Conservation (phyloP, 352 stramenopile genomes). For the Pythium aquatile region DNA sequence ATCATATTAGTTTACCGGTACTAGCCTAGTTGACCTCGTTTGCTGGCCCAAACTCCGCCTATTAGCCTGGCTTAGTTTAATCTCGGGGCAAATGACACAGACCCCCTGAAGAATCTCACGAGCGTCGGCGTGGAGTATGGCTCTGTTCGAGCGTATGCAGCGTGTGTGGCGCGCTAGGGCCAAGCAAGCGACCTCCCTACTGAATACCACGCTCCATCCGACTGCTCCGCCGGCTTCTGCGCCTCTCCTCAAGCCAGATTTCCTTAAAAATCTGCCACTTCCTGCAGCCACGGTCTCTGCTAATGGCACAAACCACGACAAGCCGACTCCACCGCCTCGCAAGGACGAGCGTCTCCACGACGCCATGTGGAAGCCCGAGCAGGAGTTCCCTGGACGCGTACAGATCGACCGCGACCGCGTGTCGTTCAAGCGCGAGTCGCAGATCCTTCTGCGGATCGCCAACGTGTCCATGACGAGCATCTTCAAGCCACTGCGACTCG, state of each 20-base stretch:
- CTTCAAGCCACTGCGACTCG: constrained; percentile 44
- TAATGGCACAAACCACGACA: neutral
- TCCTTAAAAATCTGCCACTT: neutral
- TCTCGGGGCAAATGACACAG: neutral
- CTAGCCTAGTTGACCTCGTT: no score
- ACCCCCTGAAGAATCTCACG: neutral
- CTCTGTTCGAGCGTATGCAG: constrained; percentile 24
- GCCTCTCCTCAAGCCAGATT: constrained; percentile 5
- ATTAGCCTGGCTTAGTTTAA: neutral
- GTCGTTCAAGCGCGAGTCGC: constrained; percentile 36
- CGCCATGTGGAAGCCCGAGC: constrained; percentile 53
- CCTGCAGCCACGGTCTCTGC: constrained; percentile 1
- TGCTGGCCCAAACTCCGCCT: neutral
- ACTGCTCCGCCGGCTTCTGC: neutral
- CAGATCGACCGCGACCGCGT: constrained; percentile 39
- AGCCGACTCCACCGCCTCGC: neutral
- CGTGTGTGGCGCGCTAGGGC: constrained; percentile 14
- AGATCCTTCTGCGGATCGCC: constrained; percentile 49
- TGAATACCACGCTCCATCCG: neutral
- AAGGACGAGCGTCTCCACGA: constrained; percentile 39
- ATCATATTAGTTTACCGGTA: neutral
- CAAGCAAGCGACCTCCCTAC: constrained; percentile 15
- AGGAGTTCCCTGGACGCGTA: constrained; percentile 52
- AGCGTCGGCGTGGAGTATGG: neutral
- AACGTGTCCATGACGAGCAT: constrained; percentile 41